Evolutionary conservation across 805 yeast species (phyloP), one percentile per base, ranked within the genome.

Genomic region (Ogataea henricii): DNA sequence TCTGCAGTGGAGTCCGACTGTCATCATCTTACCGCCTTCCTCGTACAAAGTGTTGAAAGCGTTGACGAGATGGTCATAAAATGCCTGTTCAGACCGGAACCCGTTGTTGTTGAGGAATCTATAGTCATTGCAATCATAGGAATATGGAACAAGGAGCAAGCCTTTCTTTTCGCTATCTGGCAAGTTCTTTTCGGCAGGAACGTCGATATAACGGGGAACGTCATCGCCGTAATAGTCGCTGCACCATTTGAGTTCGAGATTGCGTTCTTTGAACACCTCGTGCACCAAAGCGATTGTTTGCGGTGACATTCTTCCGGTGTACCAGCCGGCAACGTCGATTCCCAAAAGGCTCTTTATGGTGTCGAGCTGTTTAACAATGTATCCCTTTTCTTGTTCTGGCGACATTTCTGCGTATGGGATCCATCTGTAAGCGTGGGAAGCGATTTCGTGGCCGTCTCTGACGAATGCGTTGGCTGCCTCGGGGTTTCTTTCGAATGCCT

Each of bases 361-460:
- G 32, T 59, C 57, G 35, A 70, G 54, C 32, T 64, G 63, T 38
- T 60, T 61, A 43, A 58, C 58, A 45, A 70, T 65, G 54, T 57
- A 58, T 18, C 60, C 67, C 42, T 65, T 61, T 52, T 70, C 71
- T 39, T 58, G 64, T 48, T 66, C 72, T 29, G 67, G 65, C 3
- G 62, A 41, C 27, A 54, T 44, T 27, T 58, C 57, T 34, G 62
- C 62, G 53, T 64, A 69, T 45, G 66, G 66, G 47, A 66, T 59
- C 74, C 73, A 70, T 47, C 74, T 58, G 47, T 63, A 61, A 12
- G 69, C 70, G 46, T 70, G 74, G 17, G 69, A 65, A 13, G 70
- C 72, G 36, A 70, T 66, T 48, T 70, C 73, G 53, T 67, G 71
- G 12, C 73, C 74, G 26, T 60, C 71, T 39, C 67, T 62, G 26